Conservation (phyloP, 192 early-diverging fungal genomes). For the Jimgerdemannia flammicorona region DNA sequence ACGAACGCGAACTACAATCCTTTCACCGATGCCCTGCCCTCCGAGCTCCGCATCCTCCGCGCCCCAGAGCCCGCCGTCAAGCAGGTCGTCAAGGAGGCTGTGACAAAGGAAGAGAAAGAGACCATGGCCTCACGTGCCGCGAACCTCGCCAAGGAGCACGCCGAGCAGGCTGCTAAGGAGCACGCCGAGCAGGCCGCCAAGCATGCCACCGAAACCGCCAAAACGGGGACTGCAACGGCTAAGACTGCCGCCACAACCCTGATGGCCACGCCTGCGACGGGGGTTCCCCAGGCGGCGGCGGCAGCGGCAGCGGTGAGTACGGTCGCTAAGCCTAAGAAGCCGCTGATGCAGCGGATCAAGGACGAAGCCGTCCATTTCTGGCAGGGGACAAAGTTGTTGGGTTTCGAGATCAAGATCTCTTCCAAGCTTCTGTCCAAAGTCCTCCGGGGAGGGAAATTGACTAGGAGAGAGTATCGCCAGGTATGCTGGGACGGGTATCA, state of each 20-base stretch:
- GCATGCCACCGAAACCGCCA: constrained; percentile 2
- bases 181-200: not conserved
- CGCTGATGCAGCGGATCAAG: constrained; percentile 74
- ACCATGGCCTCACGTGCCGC: constrained; percentile 34
- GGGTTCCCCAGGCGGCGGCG: constrained; percentile 6
- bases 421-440: constrained; percentile 71
- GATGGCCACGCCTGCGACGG: not conserved
- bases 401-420: constrained; percentile 84
- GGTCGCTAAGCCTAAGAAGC: constrained; percentile 43
- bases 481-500: constrained; percentile 28
- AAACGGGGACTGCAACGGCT: constrained; percentile 23
- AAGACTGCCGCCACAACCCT: constrained; percentile 9
- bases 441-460: constrained; percentile 70
- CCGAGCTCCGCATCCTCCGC: constrained; percentile 25
- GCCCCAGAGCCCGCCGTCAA: constrained; percentile 31
- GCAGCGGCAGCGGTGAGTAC: constrained; percentile 1
- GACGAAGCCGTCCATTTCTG: constrained; percentile 88
- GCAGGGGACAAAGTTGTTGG: constrained; percentile 89
- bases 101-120: constrained; percentile 29
- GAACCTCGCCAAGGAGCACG: constrained; percentile 29
- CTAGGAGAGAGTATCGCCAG: constrained; percentile 83
- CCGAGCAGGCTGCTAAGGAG: not conserved
- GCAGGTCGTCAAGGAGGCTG: constrained; percentile 18
- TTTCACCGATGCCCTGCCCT: constrained; percentile 5
- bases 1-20: not conserved